Percentiles rank a stretch among this genome's conserved stretches.
Conservation (phyloP, 2,329 filamentous ascomycete genomes). For the Penicillium glabrum region DNA sequence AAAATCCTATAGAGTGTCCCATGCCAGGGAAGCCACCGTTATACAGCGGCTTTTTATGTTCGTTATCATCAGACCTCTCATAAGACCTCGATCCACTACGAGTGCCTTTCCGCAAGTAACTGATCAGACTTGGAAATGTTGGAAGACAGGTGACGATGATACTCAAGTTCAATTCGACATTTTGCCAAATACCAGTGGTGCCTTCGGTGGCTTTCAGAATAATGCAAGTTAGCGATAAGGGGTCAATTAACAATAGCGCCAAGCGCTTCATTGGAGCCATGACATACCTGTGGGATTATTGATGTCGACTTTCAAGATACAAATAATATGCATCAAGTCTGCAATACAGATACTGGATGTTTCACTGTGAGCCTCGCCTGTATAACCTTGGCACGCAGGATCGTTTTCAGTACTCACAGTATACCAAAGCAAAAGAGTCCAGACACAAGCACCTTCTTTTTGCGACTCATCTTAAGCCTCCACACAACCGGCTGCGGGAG, state of each 20-base stretch:
- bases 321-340: neutral
- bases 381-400: neutral
- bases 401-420: neutral
- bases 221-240: neutral
- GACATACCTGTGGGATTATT: constrained; percentile 1
- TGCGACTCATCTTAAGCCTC: neutral
- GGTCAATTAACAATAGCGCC: neutral
- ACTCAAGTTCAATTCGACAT: neutral
- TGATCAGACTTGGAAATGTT: neutral
- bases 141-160: neutral
- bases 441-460: neutral
- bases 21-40: neutral
- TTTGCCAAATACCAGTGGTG: neutral
- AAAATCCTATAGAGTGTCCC: neutral
- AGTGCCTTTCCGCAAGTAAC: neutral
- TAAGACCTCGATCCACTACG: neutral
- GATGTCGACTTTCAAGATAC: neutral
- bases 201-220: neutral
- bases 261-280: neutral
- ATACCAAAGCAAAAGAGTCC: neutral
- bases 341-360: neutral
- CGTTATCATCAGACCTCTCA: neutral
- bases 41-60: neutral
- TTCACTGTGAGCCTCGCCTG: neutral
- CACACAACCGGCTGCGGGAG: neutral